Percentiles rank a stretch among this genome's conserved stretches.
phyloP scores from a whole-genome alignment of 495 filamentous ascomycete genomes.

The Corynascus novoguineensis region DNA sequence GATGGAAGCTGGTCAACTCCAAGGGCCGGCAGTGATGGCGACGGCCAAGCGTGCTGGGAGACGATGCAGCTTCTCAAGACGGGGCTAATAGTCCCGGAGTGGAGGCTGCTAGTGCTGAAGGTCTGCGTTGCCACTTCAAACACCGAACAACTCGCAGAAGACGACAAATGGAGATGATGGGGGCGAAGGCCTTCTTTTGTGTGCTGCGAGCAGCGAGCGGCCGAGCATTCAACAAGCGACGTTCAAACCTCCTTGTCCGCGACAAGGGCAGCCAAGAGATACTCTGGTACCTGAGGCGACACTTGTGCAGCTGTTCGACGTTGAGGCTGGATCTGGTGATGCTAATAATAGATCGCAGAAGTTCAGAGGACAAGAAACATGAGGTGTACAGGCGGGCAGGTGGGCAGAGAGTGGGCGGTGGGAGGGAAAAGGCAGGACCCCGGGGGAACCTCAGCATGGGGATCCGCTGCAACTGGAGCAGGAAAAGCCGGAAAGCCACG shows the following conservation, averaged over 20 bases:
- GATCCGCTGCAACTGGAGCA: conserved; percentile 7
- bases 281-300: conserved; percentile 30
- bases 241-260: conserved; percentile 27
- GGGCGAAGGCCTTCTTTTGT: conserved; percentile 28
- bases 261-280: conserved; percentile 21
- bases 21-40: neutral
- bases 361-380: conserved; percentile 23
- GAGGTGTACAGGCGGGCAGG: conserved; percentile 8
- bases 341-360: conserved; percentile 31
- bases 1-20: neutral
- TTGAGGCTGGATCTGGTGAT: conserved; percentile 33
- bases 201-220: conserved; percentile 8
- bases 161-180: conserved; percentile 21
- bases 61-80: neutral
- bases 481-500: conserved; percentile 22
- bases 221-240: conserved; percentile 20
- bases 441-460: neutral
- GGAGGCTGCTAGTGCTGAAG: neutral
- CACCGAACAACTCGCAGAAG: conserved; percentile 6
- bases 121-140: conserved; percentile 5
- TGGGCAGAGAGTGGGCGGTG: conserved; percentile 17
- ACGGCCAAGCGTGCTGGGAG: neutral
- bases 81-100: neutral
- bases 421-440: conserved; percentile 19
- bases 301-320: conserved; percentile 33